A percentile compares a stretch with the other conserved stretches of the same genome.
Conservation (phyloP, 1,139 yeast genomes). For the Kodamaea suecica region DNA sequence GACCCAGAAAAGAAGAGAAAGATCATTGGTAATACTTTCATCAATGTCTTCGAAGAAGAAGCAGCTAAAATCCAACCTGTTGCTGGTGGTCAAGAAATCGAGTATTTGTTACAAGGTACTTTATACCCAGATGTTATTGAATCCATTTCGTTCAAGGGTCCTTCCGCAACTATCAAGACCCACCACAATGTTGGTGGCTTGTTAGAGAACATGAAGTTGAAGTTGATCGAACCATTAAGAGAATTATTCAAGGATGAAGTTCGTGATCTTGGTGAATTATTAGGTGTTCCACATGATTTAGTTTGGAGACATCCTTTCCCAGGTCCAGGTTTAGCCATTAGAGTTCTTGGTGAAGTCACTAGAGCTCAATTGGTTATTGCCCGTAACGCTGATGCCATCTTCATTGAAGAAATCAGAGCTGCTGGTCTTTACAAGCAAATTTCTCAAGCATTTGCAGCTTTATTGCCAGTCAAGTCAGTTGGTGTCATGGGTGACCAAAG, state of each 20-base stretch:
- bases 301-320: conserved; percentile 99
- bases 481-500: conserved; percentile 99
- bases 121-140: conserved; percentile 98
- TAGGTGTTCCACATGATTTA: conserved; percentile 94
- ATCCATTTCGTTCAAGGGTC: conserved; percentile 98
- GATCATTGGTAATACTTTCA: conserved; percentile 96
- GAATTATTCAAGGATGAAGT: conserved; percentile 99
- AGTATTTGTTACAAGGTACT: conserved; percentile 94
- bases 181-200: conserved; percentile 99
- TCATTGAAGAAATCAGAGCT: conserved; percentile 89
- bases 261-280: conserved; percentile 87
- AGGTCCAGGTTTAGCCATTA: conserved; percentile 99
- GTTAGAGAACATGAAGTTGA: conserved; percentile 95
- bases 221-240: conserved; percentile 96
- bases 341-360: conserved; percentile 96
- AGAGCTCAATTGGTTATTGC: conserved; percentile 91
- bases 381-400: conserved; percentile 93
- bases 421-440: conserved; percentile 92
- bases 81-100: conserved; percentile 81
- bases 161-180: conserved; percentile 98
- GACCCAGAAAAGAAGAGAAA: conserved; percentile 99
- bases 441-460: conserved; percentile 96
- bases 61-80: conserved; percentile 90
- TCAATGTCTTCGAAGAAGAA: conserved; percentile 94
- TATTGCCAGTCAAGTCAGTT: conserved; percentile 95